A percentile compares a stretch with the other conserved stretches of the same genome.
Evolutionary conservation across 257 asterid species (phyloP).

Genomic region (Solanum ahanhuiri): DNA sequence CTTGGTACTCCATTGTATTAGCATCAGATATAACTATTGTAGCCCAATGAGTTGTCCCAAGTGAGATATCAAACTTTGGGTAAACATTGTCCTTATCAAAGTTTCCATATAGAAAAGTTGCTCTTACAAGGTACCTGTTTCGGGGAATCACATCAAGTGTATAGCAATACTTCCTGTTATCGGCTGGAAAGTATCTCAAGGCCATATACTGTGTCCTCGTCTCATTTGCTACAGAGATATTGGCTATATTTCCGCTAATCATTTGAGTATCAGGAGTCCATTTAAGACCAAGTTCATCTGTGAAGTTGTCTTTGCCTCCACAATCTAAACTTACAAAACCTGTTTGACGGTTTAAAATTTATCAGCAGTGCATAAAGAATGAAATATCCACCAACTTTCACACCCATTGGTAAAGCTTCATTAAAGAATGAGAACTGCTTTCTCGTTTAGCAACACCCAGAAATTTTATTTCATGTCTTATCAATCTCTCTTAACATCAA

Average conservation of each 20-base stretch:
- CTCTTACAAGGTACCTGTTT: constrained; percentile 80
- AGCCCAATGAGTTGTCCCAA: constrained; percentile 92
- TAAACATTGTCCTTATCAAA: constrained; percentile 67
- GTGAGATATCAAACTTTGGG: constrained; percentile 85
- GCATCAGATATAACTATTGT: constrained; percentile 88
- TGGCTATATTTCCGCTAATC: constrained; percentile 40
- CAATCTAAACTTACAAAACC: constrained; percentile 91
- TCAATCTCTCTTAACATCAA: background rate
- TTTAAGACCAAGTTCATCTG: constrained; percentile 61
- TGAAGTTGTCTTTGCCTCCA: constrained; percentile 66
- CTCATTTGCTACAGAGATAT: constrained; percentile 53
- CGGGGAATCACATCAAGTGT: constrained; percentile 56
- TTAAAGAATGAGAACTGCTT: background rate
- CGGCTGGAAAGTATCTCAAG: constrained; percentile 79
- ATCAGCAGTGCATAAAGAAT: background rate
- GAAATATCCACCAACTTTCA: background rate
- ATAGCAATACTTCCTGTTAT: constrained; percentile 81
- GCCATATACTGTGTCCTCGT: constrained; percentile 57
- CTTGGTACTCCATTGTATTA: constrained; percentile 54
- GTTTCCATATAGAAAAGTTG: constrained; percentile 83
- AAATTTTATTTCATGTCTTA: background rate
- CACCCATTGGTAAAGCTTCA: background rate
- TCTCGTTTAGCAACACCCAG: background rate
- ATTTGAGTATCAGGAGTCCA: constrained; percentile 70
- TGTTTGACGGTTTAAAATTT: constrained; percentile 17